Evolutionary conservation across 176 grass and related monocot genomes (phyloP).

Genomic region (Avena sativa): DNA sequence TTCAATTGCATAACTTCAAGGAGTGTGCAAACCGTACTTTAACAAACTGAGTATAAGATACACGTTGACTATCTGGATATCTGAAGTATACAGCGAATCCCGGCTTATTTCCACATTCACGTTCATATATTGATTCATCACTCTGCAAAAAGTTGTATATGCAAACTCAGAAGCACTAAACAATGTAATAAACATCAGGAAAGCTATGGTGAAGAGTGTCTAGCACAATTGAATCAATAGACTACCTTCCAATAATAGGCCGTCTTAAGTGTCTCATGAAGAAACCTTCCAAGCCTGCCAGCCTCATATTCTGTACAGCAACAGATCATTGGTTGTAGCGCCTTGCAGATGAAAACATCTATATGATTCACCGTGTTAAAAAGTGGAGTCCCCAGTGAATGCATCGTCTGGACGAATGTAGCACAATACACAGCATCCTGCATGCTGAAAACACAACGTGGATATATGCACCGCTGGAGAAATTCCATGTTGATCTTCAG

Average conservation of each 20-base stretch:
- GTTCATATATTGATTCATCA: slow-evolving; percentile 97
- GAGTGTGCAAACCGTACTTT: slow-evolving; percentile 59
- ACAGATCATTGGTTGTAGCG: slow-evolving; percentile 97
- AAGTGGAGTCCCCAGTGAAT: slow-evolving; percentile 86
- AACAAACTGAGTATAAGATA: slow-evolving; percentile 83
- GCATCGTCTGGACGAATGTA: slow-evolving; percentile 87
- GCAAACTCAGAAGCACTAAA: slow-evolving; percentile 40
- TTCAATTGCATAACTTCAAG: slow-evolving; percentile 40
- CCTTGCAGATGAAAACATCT: slow-evolving; percentile 92
- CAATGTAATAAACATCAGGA: slow-evolving; percentile 35
- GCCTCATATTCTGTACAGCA: slow-evolving; percentile 98
- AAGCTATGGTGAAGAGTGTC: slow-evolving; percentile 12
- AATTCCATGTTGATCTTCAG: slow-evolving; percentile 98
- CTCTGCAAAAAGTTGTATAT: slow-evolving; percentile 63
- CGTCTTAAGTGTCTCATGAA: slow-evolving; percentile 95
- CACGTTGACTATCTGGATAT: slow-evolving; percentile 86
- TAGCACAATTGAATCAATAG: slow-evolving; percentile 16
- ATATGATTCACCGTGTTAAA: slow-evolving; percentile 97
- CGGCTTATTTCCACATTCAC: slow-evolving; percentile 94
- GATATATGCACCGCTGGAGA: slow-evolving; percentile 89
- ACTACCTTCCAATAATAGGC: slow-evolving; percentile 99
- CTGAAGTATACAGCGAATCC: slow-evolving; percentile 91
- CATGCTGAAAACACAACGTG: slow-evolving; percentile 86
- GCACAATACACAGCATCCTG: slow-evolving; percentile 96
- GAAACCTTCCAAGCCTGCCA: slow-evolving; percentile 90